These are phyloP conservation scores for Fusarium hainanense DNA, from an alignment of 2,329 filamentous ascomycete genomes.

Conservation along the genomic window DNA sequence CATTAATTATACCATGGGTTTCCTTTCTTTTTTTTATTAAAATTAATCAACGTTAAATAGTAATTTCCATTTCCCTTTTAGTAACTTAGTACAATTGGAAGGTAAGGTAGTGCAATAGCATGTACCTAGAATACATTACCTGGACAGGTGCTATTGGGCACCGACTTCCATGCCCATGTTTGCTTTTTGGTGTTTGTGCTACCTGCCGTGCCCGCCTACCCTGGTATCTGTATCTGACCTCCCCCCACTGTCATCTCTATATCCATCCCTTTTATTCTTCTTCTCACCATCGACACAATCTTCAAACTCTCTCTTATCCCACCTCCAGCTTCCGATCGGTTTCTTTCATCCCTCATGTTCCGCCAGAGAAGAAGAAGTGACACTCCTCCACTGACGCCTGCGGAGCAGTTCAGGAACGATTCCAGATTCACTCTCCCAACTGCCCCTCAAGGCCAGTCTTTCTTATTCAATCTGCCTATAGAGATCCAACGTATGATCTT, in stretches of 20 bases:
- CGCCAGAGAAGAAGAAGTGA: background rate
- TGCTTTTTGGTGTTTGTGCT: background rate
- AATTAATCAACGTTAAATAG: background rate
- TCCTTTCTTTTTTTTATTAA: background rate
- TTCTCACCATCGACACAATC: background rate
- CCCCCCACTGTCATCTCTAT: background rate
- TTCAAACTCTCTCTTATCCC: background rate
- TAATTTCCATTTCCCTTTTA: background rate
- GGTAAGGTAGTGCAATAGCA: background rate
- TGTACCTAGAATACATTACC: background rate
- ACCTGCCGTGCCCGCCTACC: background rate
- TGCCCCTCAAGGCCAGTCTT: background rate
- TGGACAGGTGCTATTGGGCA: background rate
- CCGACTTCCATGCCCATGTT: background rate
- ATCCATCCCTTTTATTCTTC: background rate
- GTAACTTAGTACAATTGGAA: background rate
- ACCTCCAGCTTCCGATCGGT: background rate
- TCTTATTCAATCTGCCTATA: background rate
- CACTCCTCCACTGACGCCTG: background rate
- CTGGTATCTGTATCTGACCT: background rate
- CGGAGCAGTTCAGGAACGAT: background rate
- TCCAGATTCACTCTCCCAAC: background rate
- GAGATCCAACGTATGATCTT: background rate
- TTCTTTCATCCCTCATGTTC: background rate
- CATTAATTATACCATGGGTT: background rate